These are phyloP conservation scores for Xerocomus nothofagi DNA, from an alignment of 1,284 basidiomycete species.

Conservation along the genomic window DNA sequence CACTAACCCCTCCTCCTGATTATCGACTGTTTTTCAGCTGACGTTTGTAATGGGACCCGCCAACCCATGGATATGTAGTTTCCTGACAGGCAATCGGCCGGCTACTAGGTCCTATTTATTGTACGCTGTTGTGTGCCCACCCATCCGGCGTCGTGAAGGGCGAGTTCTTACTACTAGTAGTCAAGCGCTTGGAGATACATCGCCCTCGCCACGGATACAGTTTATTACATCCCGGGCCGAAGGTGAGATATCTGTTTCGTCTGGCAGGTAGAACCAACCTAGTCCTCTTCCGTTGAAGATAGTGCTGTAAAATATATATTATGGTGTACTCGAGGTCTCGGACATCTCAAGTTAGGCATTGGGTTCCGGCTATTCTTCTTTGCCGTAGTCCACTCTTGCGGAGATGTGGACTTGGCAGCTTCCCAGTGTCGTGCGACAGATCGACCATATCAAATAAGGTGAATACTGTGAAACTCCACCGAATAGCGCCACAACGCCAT, in stretches of 20 bases:
- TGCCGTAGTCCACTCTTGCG: background rate
- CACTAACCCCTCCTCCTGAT: background rate
- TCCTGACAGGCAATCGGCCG: no score
- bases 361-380: background rate
- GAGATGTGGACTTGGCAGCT: background rate
- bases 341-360: background rate
- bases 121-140: background rate
- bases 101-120: background rate
- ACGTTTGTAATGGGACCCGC: background rate
- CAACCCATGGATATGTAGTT: background rate
- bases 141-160: no score
- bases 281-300: background rate
- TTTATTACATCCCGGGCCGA: no score
- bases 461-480: background rate
- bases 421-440: background rate
- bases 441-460: background rate
- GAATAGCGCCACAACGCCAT: constrained; percentile 6
- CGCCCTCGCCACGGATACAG: no score
- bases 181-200: no score
- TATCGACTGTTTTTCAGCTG: background rate
- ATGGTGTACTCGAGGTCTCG: background rate
- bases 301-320: background rate
- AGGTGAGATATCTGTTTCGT: no score
- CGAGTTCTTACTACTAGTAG: no score
- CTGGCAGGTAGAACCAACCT: no score